Conservation (phyloP, 23 red algal genomes). For the Gracilaria domingensis region DNA sequence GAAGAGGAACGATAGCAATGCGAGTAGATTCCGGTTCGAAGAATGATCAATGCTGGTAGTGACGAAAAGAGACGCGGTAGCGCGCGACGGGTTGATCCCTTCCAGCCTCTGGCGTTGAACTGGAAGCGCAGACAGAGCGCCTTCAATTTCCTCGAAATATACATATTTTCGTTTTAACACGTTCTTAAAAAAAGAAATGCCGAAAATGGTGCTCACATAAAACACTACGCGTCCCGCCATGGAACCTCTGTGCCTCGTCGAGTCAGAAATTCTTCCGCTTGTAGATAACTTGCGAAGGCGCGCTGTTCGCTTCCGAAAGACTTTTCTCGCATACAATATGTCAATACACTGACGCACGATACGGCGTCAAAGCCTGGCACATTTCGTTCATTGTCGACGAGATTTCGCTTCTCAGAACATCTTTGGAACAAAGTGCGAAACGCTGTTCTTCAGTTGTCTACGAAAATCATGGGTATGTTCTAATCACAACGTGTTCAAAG, state of each 20-base stretch:
- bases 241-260: too few relatives aligned
- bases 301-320: too few relatives aligned
- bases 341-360: too few relatives aligned
- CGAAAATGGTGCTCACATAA: too few relatives aligned
- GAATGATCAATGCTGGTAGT: neutral
- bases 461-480: constrained; percentile 12
- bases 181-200: too few relatives aligned
- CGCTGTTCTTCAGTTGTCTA: neutral
- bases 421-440: neutral
- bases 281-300: too few relatives aligned
- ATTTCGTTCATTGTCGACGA: neutral
- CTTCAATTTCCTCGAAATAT: too few relatives aligned
- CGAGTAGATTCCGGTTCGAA: neutral
- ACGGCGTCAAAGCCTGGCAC: too few relatives aligned
- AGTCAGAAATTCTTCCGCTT: too few relatives aligned
- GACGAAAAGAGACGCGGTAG: neutral
- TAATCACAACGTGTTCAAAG: neutral
- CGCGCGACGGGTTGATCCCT: neutral
- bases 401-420: neutral
- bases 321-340: too few relatives aligned
- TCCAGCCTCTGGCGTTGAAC: neutral
- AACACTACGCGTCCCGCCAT: too few relatives aligned
- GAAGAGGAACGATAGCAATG: neutral
- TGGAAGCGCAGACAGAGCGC: neutral
- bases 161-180: too few relatives aligned